Evolutionary conservation across 805 yeast genomes (phyloP), one percentile per base, ranked within the genome.

Genomic region (Yueomyces sp.): DNA sequence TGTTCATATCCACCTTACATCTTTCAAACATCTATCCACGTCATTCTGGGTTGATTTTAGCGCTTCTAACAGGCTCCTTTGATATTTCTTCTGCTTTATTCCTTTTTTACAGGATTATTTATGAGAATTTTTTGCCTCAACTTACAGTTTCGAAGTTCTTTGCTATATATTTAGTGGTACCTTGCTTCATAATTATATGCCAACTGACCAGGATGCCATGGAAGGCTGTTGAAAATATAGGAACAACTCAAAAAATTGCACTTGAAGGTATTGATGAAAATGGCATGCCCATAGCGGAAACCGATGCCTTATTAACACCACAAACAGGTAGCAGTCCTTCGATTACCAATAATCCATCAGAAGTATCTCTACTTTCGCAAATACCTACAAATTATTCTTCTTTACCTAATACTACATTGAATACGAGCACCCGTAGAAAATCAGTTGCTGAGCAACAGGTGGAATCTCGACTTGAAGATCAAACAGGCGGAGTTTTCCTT

Each of bases 51-150:
- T 71, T 84, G 40, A 70, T 87, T 26, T 64, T 87, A 50, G 95
- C 96, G 0, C 62, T 85, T 19, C 64, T 88, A 42, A 85, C 96
- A 0, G 96, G 96, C n/a, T 87, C 95, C 0, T 87, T 88, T 57
- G 96, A 90, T 61, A 73, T 95, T 0, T 84, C 95, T 2, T 78
- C 94, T n/a, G 96, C 95, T 0, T 71, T 88, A 40, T 88, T 88
- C 56, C 67, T 86, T 52, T 52, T 74, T 8, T 90, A 87, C 65
- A 67, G 95, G 52, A 47, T 86, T 19, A 54, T 73, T 9, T 87
- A 83, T 61, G 77, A 75, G 49, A 56, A 56, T 26, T 43, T 49
- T 36, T 38, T 43, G 12, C 44, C 47, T 2, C 47, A 52, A 7
- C 40, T 55, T 32, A 53, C 76, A 0, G 55, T 86, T 8, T 57